These are phyloP conservation scores for Pseudozyma hubeiensis DNA, from an alignment of 1,284 basidiomycete genomes.

Conservation along the genomic window DNA sequence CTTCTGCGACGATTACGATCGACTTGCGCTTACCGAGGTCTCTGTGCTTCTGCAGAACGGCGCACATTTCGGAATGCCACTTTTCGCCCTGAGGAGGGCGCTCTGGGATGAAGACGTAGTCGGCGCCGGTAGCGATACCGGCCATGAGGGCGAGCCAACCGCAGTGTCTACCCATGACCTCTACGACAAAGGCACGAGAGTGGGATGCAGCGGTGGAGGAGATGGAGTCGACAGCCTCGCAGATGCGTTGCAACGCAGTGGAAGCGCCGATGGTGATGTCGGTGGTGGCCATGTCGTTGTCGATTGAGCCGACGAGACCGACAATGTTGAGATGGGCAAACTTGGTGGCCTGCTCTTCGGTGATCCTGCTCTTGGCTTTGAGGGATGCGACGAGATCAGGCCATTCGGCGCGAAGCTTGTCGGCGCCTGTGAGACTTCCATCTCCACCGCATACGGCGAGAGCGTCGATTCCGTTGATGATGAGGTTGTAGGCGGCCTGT, in stretches of 20 bases:
- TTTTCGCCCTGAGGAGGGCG: constrained; percentile 80
- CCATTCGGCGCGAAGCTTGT: constrained; percentile 94
- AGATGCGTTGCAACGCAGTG: constrained; percentile 94
- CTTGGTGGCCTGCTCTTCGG: constrained; percentile 76
- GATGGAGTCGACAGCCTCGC: constrained; percentile 97
- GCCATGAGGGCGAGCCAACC: constrained; percentile 96
- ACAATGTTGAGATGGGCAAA: constrained; percentile 92
- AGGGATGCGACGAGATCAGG: constrained; percentile 81
- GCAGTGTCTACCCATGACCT: constrained; percentile 98
- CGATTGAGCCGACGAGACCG: constrained; percentile 96
- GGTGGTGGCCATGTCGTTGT: constrained; percentile 98
- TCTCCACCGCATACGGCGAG: constrained; percentile 97
- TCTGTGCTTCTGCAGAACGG: constrained; percentile 88
- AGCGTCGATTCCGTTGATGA: constrained; percentile 95
- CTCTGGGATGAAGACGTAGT: constrained; percentile 98
- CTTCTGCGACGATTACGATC: constrained; percentile 97
- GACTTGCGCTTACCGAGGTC: constrained; percentile 94
- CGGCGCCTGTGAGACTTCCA: constrained; percentile 93
- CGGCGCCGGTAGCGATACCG: constrained; percentile 92
- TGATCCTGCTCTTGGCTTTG: constrained; percentile 77
- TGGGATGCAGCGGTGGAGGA: constrained; percentile 96
- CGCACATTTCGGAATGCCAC: constrained; percentile 94
- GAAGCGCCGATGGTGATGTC: constrained; percentile 96
- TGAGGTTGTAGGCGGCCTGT: constrained; percentile 87
- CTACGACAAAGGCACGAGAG: constrained; percentile 96